phyloP scores from a whole-genome alignment of 108 stramenopile genomes.

The Cyclotella choctawhatcheeana region DNA sequence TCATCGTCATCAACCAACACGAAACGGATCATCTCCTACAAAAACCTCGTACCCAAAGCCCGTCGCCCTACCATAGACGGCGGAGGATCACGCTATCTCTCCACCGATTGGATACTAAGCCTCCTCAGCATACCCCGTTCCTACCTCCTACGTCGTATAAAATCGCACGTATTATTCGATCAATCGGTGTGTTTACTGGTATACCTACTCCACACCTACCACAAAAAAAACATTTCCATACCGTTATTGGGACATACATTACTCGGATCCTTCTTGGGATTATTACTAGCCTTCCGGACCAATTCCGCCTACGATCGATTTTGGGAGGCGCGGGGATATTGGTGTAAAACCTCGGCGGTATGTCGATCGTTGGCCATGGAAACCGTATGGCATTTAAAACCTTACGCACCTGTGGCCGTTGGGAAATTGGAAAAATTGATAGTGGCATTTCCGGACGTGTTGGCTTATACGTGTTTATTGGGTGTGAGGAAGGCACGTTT shows the following conservation, averaged over 20 bases:
- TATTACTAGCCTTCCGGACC: constrained; percentile 81
- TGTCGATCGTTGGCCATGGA: constrained; percentile 61
- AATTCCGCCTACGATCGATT: constrained; percentile 71
- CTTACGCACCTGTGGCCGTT: constrained; percentile 25
- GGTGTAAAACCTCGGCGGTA: constrained; percentile 45
- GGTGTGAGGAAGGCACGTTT: constrained; percentile 23
- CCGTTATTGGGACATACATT: constrained; percentile 56
- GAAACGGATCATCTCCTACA: not conserved
- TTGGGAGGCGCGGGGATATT: constrained; percentile 66
- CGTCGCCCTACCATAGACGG: constrained; percentile 36
- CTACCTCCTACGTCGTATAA: constrained; percentile 53
- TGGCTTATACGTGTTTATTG: constrained; percentile 43
- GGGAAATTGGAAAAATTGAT: constrained; percentile 43
- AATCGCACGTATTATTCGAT: constrained; percentile 51
- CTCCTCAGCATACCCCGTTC: constrained; percentile 50
- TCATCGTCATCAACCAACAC: not conserved
- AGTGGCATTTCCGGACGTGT: constrained; percentile 47
- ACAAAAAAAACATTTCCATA: constrained; percentile 15
- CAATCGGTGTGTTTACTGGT: constrained; percentile 21
- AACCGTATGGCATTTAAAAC: constrained; percentile 32
- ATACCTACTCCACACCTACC: constrained; percentile 4
- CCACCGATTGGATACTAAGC: constrained; percentile 62
- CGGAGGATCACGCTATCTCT: constrained; percentile 54
- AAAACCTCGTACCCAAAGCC: constrained; percentile 16
- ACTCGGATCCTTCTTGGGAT: constrained; percentile 58